phyloP scores from a whole-genome alignment of 305 asterid species.

The Ajuga reptans region DNA sequence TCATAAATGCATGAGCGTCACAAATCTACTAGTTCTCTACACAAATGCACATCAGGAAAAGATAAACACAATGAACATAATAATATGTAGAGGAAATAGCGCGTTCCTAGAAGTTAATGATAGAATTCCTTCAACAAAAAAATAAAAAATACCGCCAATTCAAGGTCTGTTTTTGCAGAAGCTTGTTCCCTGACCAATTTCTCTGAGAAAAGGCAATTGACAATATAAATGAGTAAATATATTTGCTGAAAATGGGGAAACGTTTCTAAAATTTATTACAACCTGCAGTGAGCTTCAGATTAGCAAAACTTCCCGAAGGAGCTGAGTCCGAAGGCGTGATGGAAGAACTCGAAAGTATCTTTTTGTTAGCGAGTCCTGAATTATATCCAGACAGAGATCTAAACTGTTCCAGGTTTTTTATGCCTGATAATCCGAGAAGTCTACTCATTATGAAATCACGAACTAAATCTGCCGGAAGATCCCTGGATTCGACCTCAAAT shows the following conservation, averaged over 20 bases:
- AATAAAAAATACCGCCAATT: conserved; percentile 51
- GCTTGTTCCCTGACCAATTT: conserved; percentile 89
- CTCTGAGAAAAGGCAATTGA: conserved; percentile 37
- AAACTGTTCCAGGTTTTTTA: conserved; percentile 57
- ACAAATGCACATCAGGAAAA: neutral
- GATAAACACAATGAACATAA: neutral
- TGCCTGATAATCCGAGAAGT: conserved; percentile 56
- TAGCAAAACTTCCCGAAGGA: conserved; percentile 66
- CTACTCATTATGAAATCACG: conserved; percentile 50
- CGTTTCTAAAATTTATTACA: neutral
- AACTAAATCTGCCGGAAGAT: conserved; percentile 20
- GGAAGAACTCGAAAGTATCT: conserved; percentile 36
- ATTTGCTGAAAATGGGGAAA: neutral
- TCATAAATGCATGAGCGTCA: neutral
- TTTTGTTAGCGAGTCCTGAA: conserved; percentile 42
- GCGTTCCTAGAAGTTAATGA: neutral
- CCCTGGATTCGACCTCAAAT: conserved; percentile 8
- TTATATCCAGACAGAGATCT: conserved; percentile 41
- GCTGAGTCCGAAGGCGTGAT: conserved; percentile 41
- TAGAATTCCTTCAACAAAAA: neutral
- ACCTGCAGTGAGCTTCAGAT: conserved; percentile 92
- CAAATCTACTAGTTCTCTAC: neutral
- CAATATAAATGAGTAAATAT: conserved; percentile 3
- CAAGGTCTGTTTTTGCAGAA: conserved; percentile 72
- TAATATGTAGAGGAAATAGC: neutral